Evolutionary conservation across 768 basidiomycete genomes (phyloP).

Genomic region (Phylloporus arenicola): DNA sequence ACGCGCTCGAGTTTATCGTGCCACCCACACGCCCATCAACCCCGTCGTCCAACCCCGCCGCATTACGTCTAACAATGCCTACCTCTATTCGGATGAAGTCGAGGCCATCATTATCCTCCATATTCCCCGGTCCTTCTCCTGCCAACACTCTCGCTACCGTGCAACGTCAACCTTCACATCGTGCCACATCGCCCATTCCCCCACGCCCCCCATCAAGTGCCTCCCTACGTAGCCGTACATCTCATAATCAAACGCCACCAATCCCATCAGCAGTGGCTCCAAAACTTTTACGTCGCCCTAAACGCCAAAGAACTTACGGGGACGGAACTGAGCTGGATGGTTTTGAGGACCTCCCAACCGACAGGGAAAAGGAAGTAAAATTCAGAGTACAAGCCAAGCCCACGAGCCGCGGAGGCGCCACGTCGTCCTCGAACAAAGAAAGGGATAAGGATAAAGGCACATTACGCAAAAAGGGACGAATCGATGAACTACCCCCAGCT

Average conservation of each 20-base stretch:
- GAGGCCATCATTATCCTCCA: conserved; percentile 68
- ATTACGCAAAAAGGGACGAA: conserved; percentile 51
- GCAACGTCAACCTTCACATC: conserved; percentile 34
- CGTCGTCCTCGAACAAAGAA: conserved; percentile 36
- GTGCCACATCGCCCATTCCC: conserved; percentile 55
- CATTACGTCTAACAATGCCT: conserved; percentile 82
- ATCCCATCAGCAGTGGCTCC: conserved; percentile 46
- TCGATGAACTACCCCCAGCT: conserved; percentile 35
- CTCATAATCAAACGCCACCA: conserved; percentile 24
- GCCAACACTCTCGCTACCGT: conserved; percentile 16
- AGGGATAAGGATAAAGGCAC: conserved; percentile 49
- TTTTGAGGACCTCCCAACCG: conserved; percentile 83
- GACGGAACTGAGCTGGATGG: conserved; percentile 88
- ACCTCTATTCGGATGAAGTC: conserved; percentile 71
- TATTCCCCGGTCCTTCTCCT: conserved; percentile 54
- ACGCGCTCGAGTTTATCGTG: conserved; percentile 54
- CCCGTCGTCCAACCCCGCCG: conserved; percentile 71
- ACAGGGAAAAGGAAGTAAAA: conserved; percentile 73
- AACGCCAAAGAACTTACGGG: conserved; percentile 70
- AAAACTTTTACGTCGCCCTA: conserved; percentile 70
- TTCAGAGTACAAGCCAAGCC: conserved; percentile 72
- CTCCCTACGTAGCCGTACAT: conserved; percentile 39
- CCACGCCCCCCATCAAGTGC: conserved; percentile 55
- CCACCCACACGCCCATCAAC: conserved; percentile 79
- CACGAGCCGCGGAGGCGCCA: conserved; percentile 52